Evolutionary conservation across 352 stramenopile genomes (phyloP).

Genomic region (Pythium coloratum): DNA sequence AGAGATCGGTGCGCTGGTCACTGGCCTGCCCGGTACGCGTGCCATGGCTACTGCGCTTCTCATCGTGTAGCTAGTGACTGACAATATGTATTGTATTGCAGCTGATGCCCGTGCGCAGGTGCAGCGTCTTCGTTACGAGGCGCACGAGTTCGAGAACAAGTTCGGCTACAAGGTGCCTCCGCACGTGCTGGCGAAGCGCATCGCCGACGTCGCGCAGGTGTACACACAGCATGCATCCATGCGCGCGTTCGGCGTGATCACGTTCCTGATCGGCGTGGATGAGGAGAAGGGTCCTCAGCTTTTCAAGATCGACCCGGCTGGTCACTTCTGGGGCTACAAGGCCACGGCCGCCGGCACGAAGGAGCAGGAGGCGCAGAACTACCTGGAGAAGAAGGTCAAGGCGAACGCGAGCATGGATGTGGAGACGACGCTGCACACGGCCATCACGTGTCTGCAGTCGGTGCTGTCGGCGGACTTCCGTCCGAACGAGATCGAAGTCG

Average conservation of each 20-base stretch:
- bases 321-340: constrained; percentile 96
- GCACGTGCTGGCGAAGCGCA: constrained; percentile 94
- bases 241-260: constrained; percentile 95
- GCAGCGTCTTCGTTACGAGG: constrained; percentile 95
- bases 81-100: constrained; percentile 24
- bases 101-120: constrained; percentile 93
- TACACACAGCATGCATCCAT: constrained; percentile 95
- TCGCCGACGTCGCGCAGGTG: constrained; percentile 96
- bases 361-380: constrained; percentile 99
- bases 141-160: constrained; percentile 97
- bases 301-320: constrained; percentile 98
- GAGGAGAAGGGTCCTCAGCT: constrained; percentile 98
- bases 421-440: constrained; percentile 94
- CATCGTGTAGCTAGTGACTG: background rate
- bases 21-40: constrained; percentile 81
- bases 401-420: constrained; percentile 88
- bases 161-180: constrained; percentile 96
- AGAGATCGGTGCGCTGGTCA: constrained; percentile 95
- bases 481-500: constrained; percentile 94
- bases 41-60: background rate
- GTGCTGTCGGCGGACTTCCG: constrained; percentile 98
- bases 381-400: constrained; percentile 98
- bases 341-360: constrained; percentile 94
- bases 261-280: constrained; percentile 96
- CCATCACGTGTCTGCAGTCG: constrained; percentile 97